Conservation (phyloP, 78 protist species). For the Ministeria vibrans region DNA sequence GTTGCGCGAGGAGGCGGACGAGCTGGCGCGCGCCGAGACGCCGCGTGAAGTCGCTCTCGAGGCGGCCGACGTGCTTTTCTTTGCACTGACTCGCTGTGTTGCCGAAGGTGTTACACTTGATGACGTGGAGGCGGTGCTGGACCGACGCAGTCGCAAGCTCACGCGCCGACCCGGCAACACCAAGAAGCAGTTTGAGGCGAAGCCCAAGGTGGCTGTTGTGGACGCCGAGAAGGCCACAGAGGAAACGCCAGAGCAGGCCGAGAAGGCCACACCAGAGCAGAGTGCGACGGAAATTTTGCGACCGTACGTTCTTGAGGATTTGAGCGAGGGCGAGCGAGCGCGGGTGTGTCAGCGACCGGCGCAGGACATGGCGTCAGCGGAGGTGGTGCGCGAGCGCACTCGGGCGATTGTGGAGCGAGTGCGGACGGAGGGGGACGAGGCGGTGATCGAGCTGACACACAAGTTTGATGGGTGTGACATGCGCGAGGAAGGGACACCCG, state of each 20-base stretch:
- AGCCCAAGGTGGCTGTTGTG: background rate
- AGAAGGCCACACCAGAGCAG: background rate
- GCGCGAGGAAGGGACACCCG: background rate
- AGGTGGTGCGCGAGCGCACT: background rate
- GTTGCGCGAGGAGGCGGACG: slow-evolving; percentile 58
- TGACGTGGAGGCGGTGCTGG: slow-evolving; percentile 32
- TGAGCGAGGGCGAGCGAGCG: background rate
- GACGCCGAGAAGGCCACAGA: background rate
- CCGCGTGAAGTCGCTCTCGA: slow-evolving; percentile 28
- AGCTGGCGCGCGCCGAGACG: slow-evolving; percentile 6
- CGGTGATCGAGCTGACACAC: slow-evolving; percentile 15
- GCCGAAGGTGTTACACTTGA: slow-evolving; percentile 20
- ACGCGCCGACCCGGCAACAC: slow-evolving; percentile 40
- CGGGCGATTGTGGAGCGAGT: background rate
- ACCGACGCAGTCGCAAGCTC: slow-evolving; percentile 8
- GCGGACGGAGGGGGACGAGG: slow-evolving; percentile 13
- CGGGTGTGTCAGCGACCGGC: background rate
- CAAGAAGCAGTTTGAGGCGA: background rate
- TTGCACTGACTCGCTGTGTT: slow-evolving; percentile 17
- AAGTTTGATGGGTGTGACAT: slow-evolving; percentile 12
- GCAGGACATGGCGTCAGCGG: background rate
- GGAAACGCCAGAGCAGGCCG: background rate
- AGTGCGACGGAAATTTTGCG: background rate
- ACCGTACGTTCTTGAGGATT: background rate
- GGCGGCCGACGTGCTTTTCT: slow-evolving; percentile 64